Base-by-base conservation (phyloP, 345 rosid species). In the Eucalyptus shirleyi region DNA sequence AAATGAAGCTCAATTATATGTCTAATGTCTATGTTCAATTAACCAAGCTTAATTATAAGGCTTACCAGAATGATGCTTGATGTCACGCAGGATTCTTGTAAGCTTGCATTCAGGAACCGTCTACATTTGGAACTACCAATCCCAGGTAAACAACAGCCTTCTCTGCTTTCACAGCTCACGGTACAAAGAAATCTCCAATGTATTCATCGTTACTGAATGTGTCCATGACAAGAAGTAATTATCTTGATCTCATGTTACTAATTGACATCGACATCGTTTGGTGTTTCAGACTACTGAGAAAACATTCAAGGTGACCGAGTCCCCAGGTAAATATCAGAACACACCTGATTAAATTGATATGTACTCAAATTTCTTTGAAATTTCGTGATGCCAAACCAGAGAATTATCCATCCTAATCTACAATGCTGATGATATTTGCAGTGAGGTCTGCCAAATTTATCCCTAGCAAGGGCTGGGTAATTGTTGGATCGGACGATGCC, bases 401-500 rank as follows among this genome's bases (percentile, higher is more conserved):
- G 42, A 51, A 4, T n/a, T 86, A 0, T 15, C 59, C 59, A 51
- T 47, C 45, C 88, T 67, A 26, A 65, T 47, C 18, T 45, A 6
- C 24, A 77, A 11, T 77, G 26, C 47, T 37, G 5, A 19, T 47
- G 23, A 67, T 72, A n/a, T 28, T 83, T 88, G 50, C 89, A 90
- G 95, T 91, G 26, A 92, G 94, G 88, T 90, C 92, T 67, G 93
- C 95, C 40, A 92, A 91, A 87, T 93, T 93, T 87, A 86, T 93
- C 23, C 91, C 90, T 9, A 88, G 91, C 51, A 93, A 91, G 88
- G 28, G 89, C 40, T 92, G 93, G 94, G 90, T 92, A 26, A 89
- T 90, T 10, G 89, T 91, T 1, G 95, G 92, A 86, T 83, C 94
- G 1, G 95, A 93, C 32, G 95, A 93, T 86, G 89, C 81, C 34